phyloP scores from a whole-genome alignment of 352 stramenopile genomes.

The Globisporangium abappressorium region DNA sequence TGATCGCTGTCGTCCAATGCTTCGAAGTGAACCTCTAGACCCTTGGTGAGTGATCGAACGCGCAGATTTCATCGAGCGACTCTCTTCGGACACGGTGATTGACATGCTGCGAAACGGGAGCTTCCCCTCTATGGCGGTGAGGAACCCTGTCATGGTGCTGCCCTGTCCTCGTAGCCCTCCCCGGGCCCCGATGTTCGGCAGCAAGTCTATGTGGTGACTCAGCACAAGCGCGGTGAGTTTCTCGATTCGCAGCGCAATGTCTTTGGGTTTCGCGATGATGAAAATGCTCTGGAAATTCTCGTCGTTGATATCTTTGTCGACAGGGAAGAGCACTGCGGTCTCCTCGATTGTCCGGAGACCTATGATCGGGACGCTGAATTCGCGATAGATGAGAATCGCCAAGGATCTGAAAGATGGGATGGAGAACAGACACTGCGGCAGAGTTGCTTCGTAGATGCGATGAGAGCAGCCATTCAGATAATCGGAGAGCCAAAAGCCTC shows the following conservation, averaged over 20 bases:
- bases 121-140: constrained; percentile 12
- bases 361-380: constrained; percentile 57
- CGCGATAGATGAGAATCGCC: constrained; percentile 58
- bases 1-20: neutral
- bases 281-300: constrained; percentile 59
- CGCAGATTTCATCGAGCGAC: constrained; percentile 5
- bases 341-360: constrained; percentile 57
- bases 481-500: constrained; percentile 60
- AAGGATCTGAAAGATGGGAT: constrained; percentile 50
- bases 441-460: constrained; percentile 49
- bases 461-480: constrained; percentile 59
- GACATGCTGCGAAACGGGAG: constrained; percentile 31
- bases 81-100: constrained; percentile 15
- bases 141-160: constrained; percentile 22
- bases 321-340: constrained; percentile 40
- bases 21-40: constrained; percentile 4
- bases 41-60: neutral
- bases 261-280: constrained; percentile 48
- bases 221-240: constrained; percentile 48
- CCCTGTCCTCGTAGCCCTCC: neutral
- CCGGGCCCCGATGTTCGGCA: constrained; percentile 29
- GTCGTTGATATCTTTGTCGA: constrained; percentile 44
- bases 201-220: constrained; percentile 44
- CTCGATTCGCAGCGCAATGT: constrained; percentile 54
- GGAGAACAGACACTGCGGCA: constrained; percentile 50